Conservation (phyloP, 331 rosid species). For the Phaseolus coccineus region DNA sequence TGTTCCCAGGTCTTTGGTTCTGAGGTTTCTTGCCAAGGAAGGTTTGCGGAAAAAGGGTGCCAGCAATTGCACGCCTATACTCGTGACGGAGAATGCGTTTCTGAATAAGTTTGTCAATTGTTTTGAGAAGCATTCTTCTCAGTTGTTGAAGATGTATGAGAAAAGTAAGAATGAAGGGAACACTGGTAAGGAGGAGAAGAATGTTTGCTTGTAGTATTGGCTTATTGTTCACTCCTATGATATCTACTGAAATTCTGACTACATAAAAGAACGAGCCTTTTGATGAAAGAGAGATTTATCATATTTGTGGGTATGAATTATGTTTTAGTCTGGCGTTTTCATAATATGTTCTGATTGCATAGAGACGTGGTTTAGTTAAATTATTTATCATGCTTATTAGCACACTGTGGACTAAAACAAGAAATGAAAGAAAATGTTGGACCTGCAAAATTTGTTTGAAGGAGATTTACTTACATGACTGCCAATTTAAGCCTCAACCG, state of each 20-base stretch:
- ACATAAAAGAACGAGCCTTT: neutral
- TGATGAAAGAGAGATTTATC: neutral
- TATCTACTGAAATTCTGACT: neutral
- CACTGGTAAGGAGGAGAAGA: neutral
- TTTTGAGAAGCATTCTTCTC: conserved; percentile 32
- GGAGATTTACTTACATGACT: neutral
- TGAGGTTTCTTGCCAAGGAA: conserved; percentile 5
- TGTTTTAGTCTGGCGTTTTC: too few species aligned
- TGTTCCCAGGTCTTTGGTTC: conserved; percentile 22
- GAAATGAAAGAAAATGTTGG: neutral
- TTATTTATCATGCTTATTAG: neutral
- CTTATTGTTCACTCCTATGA: neutral
- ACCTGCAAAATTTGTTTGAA: neutral
- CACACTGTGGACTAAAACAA: neutral
- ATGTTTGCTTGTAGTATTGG: neutral
- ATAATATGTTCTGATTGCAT: neutral
- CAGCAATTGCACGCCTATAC: neutral
- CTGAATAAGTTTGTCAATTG: conserved; percentile 43
- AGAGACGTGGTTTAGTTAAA: neutral
- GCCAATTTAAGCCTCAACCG: neutral
- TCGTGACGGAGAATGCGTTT: conserved; percentile 29
- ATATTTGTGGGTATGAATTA: neutral
- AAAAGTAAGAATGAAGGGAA: conserved; percentile 11
- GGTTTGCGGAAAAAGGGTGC: conserved; percentile 41
- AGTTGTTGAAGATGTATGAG: conserved; percentile 35